phyloP scores from a whole-genome alignment of 805 yeast genomes.

The Suhomyces faveliae region DNA sequence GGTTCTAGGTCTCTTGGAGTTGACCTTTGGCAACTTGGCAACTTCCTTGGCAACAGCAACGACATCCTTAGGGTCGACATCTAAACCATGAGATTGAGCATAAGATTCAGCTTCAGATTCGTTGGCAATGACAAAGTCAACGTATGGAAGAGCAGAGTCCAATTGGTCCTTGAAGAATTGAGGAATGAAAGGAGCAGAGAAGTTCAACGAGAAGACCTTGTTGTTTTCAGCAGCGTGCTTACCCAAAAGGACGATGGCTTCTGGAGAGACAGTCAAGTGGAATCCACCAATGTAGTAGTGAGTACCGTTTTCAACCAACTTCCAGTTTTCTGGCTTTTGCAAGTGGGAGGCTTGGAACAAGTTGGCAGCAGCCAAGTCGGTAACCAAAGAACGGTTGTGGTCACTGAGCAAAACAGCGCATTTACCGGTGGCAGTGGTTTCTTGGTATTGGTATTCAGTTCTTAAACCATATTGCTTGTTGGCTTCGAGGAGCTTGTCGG shows the following conservation, averaged over 20 bases:
- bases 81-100: conserved; percentile 78
- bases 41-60: conserved; percentile 77
- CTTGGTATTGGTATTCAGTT: conserved; percentile 81
- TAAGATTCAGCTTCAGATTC: conserved; percentile 96
- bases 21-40: conserved; percentile 75
- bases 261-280: conserved; percentile 97
- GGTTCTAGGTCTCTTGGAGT: conserved; percentile 67
- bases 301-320: conserved; percentile 73
- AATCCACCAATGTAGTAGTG: conserved; percentile 96
- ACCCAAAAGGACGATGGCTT: conserved; percentile 85
- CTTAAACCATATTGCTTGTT: conserved; percentile 85
- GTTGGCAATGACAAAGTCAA: conserved; percentile 90
- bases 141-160: conserved; percentile 76
- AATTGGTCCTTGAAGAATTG: conserved; percentile 92
- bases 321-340: conserved; percentile 88
- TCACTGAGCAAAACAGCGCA: conserved; percentile 96
- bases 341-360: conserved; percentile 89
- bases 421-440: conserved; percentile 83
- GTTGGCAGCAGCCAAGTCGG: conserved; percentile 98
- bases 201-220: conserved; percentile 78
- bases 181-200: conserved; percentile 96
- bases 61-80: conserved; percentile 52
- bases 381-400: conserved; percentile 85
- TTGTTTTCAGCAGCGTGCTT: conserved; percentile 84
- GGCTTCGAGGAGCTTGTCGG: conserved; percentile 77